These are phyloP conservation scores for Astragalus glycyphyllos DNA, from an alignment of 306 rosid genomes.

Conservation along the genomic window DNA sequence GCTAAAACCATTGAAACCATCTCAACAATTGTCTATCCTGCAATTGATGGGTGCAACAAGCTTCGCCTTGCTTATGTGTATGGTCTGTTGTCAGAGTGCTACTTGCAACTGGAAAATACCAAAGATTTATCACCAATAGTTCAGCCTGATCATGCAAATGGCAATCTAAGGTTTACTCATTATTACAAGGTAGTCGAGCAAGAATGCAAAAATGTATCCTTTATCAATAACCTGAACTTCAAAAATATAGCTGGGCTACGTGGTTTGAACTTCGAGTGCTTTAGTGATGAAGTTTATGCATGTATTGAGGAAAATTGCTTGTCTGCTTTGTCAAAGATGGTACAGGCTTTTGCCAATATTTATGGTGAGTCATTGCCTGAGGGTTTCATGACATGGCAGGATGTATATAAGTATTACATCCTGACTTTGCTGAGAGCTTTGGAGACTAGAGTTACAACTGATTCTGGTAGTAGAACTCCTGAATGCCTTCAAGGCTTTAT, in stretches of 20 bases:
- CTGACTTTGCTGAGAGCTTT: conserved; percentile 57
- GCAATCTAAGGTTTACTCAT: conserved; percentile 59
- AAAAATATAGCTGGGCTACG: conserved; percentile 90
- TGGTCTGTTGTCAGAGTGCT: conserved; percentile 83
- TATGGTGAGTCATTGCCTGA: conserved; percentile 60
- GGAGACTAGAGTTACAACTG: conserved; percentile 65
- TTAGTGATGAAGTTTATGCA: conserved; percentile 70
- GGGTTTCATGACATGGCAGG: conserved; percentile 86
- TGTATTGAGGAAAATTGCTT: conserved; percentile 69
- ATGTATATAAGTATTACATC: conserved; percentile 76
- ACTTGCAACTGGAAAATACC: conserved; percentile 70
- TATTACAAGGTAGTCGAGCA: conserved; percentile 74
- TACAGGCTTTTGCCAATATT: conserved; percentile 60
- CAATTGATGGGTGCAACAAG: conserved; percentile 81
- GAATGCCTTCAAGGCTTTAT: conserved; percentile 75
- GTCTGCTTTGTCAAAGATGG: conserved; percentile 88
- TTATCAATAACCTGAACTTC: conserved; percentile 70
- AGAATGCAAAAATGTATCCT: conserved; percentile 75
- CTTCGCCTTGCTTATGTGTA: conserved; percentile 80
- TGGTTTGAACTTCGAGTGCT: conserved; percentile 76
- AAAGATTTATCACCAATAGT: conserved; percentile 51
- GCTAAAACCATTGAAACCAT: conserved; percentile 71
- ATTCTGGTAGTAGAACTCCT: conserved; percentile 55
- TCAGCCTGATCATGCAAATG: conserved; percentile 57
- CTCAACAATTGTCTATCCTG: conserved; percentile 78